Percentiles rank a stretch among this genome's conserved stretches.
phyloP scores from a whole-genome alignment of 768 basidiomycete genomes.

The Rhizopogon rudus region DNA sequence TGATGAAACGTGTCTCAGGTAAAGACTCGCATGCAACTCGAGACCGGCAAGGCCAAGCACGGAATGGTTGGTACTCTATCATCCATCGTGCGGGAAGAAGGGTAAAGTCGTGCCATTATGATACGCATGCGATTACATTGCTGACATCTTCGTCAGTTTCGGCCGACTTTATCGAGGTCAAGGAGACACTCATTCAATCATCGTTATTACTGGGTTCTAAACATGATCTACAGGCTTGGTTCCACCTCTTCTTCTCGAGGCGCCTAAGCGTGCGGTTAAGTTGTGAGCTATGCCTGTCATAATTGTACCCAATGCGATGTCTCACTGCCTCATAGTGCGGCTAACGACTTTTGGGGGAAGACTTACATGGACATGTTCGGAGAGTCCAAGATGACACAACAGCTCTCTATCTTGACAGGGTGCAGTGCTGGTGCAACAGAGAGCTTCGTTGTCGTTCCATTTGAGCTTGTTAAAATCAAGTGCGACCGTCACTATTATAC shows the following conservation, averaged over 20 bases:
- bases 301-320: background rate
- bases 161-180: conserved; percentile 87
- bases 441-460: conserved; percentile 92
- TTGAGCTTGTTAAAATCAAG: conserved; percentile 94
- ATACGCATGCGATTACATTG: conserved; percentile 13
- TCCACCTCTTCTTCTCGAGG: conserved; percentile 93
- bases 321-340: conserved; percentile 42
- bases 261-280: conserved; percentile 97
- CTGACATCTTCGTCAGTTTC: conserved; percentile 36
- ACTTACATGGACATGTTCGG: conserved; percentile 60
- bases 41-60: conserved; percentile 68
- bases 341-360: conserved; percentile 97
- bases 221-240: conserved; percentile 58
- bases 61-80: conserved; percentile 82
- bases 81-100: conserved; percentile 85
- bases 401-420: conserved; percentile 85
- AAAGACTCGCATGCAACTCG: conserved; percentile 98
- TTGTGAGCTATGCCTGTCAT: conserved; percentile 46
- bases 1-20: conserved; percentile 46
- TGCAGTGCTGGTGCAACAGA: conserved; percentile 95
- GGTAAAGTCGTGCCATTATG: conserved; percentile 44
- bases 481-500: conserved; percentile 19
- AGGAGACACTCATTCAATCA: background rate
- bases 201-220: background rate
- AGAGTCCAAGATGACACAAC: conserved; percentile 81